A percentile compares a stretch with the other conserved stretches of the same genome.
phyloP scores from a whole-genome alignment of 768 basidiomycete species.

The Phanerochaete sordida region DNA sequence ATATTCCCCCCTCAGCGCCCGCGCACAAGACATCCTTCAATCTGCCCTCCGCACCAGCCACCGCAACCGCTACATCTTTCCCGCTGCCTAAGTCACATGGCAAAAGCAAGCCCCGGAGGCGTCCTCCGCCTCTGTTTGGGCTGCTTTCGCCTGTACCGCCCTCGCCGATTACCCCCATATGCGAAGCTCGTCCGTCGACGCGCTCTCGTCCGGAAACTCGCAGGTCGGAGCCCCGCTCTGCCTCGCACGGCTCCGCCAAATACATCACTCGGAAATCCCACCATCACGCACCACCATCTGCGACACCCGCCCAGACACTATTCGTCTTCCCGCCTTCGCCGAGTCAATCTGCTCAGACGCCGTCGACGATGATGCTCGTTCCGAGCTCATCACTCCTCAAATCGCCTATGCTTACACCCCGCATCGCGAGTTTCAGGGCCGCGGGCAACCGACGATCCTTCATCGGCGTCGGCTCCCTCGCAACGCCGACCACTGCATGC shows the following conservation, averaged over 20 bases:
- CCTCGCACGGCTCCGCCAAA: neutral
- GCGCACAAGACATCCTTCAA: constrained; percentile 53
- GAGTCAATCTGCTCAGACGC: constrained; percentile 47
- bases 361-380: constrained; percentile 79
- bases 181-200: constrained; percentile 35
- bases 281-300: constrained; percentile 22
- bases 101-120: constrained; percentile 43
- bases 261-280: constrained; percentile 1
- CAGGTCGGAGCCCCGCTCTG: constrained; percentile 13
- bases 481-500: constrained; percentile 77
- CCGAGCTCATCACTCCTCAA: constrained; percentile 58
- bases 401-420: constrained; percentile 56
- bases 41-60: constrained; percentile 46
- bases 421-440: constrained; percentile 63
- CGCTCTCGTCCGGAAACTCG: constrained; percentile 40
- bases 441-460: constrained; percentile 71
- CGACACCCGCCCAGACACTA: constrained; percentile 76
- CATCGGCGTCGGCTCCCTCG: constrained; percentile 63
- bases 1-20: constrained; percentile 25
- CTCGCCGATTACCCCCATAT: constrained; percentile 57
- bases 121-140: constrained; percentile 58
- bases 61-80: constrained; percentile 53
- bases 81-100: constrained; percentile 30
- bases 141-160: constrained; percentile 70
- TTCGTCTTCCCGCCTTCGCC: constrained; percentile 87